Conservation (phyloP, 345 rosid genomes). For the Conringia planisiliqua region DNA sequence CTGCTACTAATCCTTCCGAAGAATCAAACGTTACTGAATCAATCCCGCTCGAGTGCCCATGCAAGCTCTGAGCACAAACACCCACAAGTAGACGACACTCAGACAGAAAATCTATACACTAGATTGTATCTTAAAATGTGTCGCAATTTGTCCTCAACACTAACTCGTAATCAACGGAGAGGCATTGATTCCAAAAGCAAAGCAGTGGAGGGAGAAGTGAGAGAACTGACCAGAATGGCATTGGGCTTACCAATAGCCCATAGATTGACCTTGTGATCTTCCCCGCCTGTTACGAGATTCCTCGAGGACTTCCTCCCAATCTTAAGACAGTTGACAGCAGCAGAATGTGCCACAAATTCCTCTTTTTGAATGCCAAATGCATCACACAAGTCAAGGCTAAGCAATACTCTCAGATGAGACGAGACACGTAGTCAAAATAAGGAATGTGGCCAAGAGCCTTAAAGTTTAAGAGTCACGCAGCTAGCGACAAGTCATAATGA, state of each 20-base stretch:
- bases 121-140: background rate
- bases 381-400: conserved; percentile 47
- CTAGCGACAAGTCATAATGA: background rate
- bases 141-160: background rate
- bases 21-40: conserved; percentile 97
- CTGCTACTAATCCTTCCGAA: conserved; percentile 87
- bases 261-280: conserved; percentile 95
- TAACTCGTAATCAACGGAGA: background rate
- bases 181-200: background rate
- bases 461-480: background rate
- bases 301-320: conserved; percentile 97
- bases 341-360: conserved; percentile 99
- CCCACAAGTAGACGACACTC: conserved; percentile 10
- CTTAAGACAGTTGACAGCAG: conserved; percentile 89
- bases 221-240: conserved; percentile 81
- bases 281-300: conserved; percentile 96
- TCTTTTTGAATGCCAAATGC: conserved; percentile 42
- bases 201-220: conserved; percentile 2
- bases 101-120: conserved; percentile 7
- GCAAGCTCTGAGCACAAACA: conserved; percentile 63
- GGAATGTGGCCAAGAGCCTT: background rate
- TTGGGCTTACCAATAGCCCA: conserved; percentile 99
- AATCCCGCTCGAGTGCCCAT: conserved; percentile 91
- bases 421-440: background rate
- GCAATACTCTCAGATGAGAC: conserved; percentile 3